Percentiles rank a stretch among this genome's conserved stretches.
These are phyloP conservation scores for Ustilago tritici DNA, from an alignment of 1,284 basidiomycete species.

Conservation along the genomic window DNA sequence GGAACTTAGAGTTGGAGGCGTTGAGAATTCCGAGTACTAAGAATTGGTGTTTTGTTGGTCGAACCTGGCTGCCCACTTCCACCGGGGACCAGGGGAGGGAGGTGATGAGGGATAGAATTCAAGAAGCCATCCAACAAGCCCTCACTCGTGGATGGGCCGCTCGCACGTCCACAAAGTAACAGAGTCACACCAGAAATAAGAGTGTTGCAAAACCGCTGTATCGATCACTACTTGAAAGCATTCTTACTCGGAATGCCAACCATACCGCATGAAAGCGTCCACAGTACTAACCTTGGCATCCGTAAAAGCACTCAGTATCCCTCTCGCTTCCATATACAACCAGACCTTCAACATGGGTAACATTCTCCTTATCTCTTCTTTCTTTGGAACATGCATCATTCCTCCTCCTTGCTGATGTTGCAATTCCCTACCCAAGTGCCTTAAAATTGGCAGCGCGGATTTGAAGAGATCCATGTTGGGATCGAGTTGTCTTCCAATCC, in stretches of 20 bases:
- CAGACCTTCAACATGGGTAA: conserved; percentile 65
- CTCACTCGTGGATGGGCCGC: conserved; percentile 12
- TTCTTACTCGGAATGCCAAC: conserved; percentile 58
- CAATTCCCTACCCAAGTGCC: conserved; percentile 57
- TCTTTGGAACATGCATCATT: conserved; percentile 39
- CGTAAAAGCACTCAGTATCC: conserved; percentile 44
- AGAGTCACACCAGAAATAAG: neutral
- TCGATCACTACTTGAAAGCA: neutral
- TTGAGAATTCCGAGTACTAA: conserved; percentile 90
- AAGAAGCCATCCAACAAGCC: conserved; percentile 16
- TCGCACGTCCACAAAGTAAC: neutral
- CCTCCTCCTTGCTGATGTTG: conserved; percentile 37
- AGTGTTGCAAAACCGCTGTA: neutral
- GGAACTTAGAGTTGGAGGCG: conserved; percentile 85
- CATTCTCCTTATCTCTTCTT: conserved; percentile 37
- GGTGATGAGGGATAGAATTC: conserved; percentile 1
- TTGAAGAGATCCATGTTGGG: conserved; percentile 80
- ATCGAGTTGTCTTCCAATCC: conserved; percentile 93
- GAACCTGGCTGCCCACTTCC: neutral
- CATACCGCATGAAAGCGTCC: conserved; percentile 66
- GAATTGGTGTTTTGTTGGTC: conserved; percentile 86
- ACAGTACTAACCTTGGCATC: conserved; percentile 53
- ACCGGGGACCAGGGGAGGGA: neutral
- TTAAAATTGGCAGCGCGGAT: conserved; percentile 64
- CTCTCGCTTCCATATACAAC: conserved; percentile 61